Evolutionary conservation across 1,139 yeast species (phyloP).

Genomic region (Hanseniaspora uvarum): DNA sequence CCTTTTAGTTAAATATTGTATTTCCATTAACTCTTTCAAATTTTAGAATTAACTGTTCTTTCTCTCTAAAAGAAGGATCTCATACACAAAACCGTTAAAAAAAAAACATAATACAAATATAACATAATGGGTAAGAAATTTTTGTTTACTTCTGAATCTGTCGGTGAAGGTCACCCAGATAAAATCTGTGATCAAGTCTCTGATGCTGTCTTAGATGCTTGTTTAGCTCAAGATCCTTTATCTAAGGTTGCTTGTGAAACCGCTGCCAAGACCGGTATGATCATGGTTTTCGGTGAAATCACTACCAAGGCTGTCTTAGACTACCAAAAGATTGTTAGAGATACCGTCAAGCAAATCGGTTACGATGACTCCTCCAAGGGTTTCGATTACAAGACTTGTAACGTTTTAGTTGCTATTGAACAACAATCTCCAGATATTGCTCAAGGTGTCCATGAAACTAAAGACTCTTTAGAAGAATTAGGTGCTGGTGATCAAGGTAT

Average conservation of each 20-base stretch:
- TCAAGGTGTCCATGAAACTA: conserved; percentile 95
- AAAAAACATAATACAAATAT: background rate
- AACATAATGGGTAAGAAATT: conserved; percentile 39
- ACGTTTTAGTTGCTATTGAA: conserved; percentile 96
- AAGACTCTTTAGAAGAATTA: conserved; percentile 79
- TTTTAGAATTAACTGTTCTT: background rate
- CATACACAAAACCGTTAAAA: background rate
- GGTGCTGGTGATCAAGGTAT: conserved; percentile 99
- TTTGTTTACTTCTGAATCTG: conserved; percentile 91
- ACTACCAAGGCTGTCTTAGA: conserved; percentile 92
- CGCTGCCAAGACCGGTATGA: conserved; percentile 97
- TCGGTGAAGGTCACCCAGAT: conserved; percentile 99
- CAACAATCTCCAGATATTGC: conserved; percentile 99
- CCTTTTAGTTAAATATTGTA: background rate
- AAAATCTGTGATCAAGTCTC: conserved; percentile 99
- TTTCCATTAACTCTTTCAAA: no score
- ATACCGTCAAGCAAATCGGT: conserved; percentile 96
- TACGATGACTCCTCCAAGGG: conserved; percentile 95
- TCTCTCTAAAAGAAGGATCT: background rate
- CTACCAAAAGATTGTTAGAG: conserved; percentile 95
- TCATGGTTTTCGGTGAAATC: conserved; percentile 98
- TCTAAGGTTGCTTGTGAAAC: conserved; percentile 99
- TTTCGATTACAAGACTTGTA: conserved; percentile 98
- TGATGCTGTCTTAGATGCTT: conserved; percentile 96
- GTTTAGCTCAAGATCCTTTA: conserved; percentile 88